Evolutionary conservation across 2,329 filamentous ascomycete species (phyloP).

Genomic region (Cladorrhinum sp.): DNA sequence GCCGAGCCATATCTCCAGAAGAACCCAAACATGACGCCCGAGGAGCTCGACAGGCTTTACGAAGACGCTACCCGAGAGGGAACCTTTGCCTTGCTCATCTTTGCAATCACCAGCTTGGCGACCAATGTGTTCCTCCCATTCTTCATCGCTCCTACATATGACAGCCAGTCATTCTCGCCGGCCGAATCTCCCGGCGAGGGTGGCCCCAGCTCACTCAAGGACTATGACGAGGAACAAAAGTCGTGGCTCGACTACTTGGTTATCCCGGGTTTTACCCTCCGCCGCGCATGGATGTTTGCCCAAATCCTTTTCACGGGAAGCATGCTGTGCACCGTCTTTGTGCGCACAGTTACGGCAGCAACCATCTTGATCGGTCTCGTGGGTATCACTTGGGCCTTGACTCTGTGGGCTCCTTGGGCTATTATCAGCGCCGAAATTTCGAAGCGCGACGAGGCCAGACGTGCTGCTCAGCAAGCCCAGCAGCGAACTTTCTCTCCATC

Average conservation of each 20-base stretch:
- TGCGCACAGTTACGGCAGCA: constrained; percentile 66
- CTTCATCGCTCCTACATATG: constrained; percentile 79
- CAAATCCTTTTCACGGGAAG: constrained; percentile 78
- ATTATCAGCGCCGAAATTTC: constrained; percentile 92
- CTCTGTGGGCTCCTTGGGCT: constrained; percentile 92
- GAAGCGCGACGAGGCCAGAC: constrained; percentile 64
- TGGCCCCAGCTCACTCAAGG: constrained; percentile 30
- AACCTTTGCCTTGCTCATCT: constrained; percentile 84
- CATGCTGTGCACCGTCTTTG: constrained; percentile 82
- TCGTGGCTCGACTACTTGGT: constrained; percentile 60
- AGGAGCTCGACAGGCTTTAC: constrained; percentile 75
- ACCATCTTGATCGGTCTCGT: constrained; percentile 77
- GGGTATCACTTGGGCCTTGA: constrained; percentile 88
- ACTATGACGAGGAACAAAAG: constrained; percentile 36
- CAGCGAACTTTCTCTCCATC: constrained; percentile 23
- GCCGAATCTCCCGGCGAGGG: constrained; percentile 32
- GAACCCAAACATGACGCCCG: constrained; percentile 73
- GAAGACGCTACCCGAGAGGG: constrained; percentile 82
- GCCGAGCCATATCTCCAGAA: constrained; percentile 75
- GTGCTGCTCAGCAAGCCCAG: constrained; percentile 38
- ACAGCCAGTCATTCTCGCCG: constrained; percentile 38
- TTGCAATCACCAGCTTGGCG: constrained; percentile 77
- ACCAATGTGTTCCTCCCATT: constrained; percentile 83
- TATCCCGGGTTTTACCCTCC: constrained; percentile 81
- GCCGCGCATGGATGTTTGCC: constrained; percentile 80